These are phyloP conservation scores for Amanita subjunquillea DNA, from an alignment of 768 basidiomycete genomes.

Conservation along the genomic window DNA sequence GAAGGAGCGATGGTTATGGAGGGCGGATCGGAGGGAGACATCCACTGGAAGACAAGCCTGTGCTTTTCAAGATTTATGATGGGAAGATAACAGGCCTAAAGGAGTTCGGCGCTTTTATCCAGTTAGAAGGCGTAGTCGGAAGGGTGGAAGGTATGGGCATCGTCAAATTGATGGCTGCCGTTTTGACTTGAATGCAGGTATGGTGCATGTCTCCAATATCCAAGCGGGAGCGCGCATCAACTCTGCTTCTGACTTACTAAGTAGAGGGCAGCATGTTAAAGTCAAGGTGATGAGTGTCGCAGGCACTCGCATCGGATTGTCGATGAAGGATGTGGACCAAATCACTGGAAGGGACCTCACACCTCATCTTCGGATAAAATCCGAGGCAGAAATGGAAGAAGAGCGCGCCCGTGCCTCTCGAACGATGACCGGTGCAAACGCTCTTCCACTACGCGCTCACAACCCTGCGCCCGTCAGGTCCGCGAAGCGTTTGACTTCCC, in stretches of 20 bases:
- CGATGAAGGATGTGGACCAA: conserved; percentile 99
- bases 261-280: conserved; percentile 77
- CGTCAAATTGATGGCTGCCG: conserved; percentile 3
- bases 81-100: conserved; percentile 80
- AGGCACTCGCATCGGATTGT: conserved; percentile 70
- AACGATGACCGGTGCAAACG: conserved; percentile 75
- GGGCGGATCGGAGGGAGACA: conserved; percentile 25
- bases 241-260: conserved; percentile 78
- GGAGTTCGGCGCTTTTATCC: conserved; percentile 95
- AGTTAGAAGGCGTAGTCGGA: conserved; percentile 77
- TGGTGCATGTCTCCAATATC: conserved; percentile 95
- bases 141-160: conserved; percentile 70
- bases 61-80: conserved; percentile 91
- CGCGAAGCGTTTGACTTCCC: conserved; percentile 86
- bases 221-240: conserved; percentile 79
- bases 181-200: conserved; percentile 39
- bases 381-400: conserved; percentile 88
- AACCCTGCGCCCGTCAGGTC: conserved; percentile 53
- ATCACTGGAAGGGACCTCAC: conserved; percentile 81
- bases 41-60: conserved; percentile 65
- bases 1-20: conserved; percentile 22
- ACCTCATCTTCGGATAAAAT: conserved; percentile 89
- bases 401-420: conserved; percentile 54
- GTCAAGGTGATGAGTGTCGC: conserved; percentile 96
- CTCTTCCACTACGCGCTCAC: conserved; percentile 61